Conservation (phyloP, 2,329 filamentous ascomycete species). For the Colletotrichum tamarilloi region DNA sequence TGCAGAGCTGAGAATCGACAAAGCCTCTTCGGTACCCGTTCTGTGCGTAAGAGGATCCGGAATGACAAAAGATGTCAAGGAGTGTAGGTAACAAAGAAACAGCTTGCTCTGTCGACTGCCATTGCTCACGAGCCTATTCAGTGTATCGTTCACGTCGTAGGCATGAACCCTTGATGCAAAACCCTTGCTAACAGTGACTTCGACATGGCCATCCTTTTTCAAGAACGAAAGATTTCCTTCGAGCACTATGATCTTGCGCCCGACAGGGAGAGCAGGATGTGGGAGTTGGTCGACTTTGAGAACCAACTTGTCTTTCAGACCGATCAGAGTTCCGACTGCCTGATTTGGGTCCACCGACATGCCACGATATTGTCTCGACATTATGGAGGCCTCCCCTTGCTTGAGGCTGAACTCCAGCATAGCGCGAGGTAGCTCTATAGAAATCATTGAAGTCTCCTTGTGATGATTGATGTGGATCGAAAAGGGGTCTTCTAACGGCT, state of each 20-base stretch:
- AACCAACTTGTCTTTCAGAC: slow-evolving; percentile 61
- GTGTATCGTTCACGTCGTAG: slow-evolving; percentile 59
- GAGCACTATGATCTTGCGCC: slow-evolving; percentile 42
- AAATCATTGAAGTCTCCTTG: background rate
- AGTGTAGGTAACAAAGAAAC: slow-evolving; percentile 63
- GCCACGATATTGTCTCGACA: slow-evolving; percentile 60
- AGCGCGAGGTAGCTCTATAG: background rate
- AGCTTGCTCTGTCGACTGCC: slow-evolving; percentile 64
- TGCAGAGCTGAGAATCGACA: slow-evolving; percentile 60
- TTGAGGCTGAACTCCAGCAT: background rate
- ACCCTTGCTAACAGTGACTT: slow-evolving; percentile 47
- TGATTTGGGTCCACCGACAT: slow-evolving; percentile 61
- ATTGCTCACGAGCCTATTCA: slow-evolving; percentile 64
- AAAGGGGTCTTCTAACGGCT: background rate
- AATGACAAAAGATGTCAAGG: slow-evolving; percentile 62
- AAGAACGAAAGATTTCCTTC: slow-evolving; percentile 30
- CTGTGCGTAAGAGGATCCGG: slow-evolving; percentile 58
- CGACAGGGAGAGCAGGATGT: slow-evolving; percentile 52
- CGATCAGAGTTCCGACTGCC: slow-evolving; percentile 58
- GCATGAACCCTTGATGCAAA: slow-evolving; percentile 44
- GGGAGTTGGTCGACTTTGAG: slow-evolving; percentile 43
- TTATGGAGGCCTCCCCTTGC: slow-evolving; percentile 40
- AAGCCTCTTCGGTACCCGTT: slow-evolving; percentile 66
- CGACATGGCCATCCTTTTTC: slow-evolving; percentile 43
- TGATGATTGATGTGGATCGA: background rate